Evolutionary conservation across 441 rosid species (phyloP).

Genomic region (Mallotus repandus): DNA sequence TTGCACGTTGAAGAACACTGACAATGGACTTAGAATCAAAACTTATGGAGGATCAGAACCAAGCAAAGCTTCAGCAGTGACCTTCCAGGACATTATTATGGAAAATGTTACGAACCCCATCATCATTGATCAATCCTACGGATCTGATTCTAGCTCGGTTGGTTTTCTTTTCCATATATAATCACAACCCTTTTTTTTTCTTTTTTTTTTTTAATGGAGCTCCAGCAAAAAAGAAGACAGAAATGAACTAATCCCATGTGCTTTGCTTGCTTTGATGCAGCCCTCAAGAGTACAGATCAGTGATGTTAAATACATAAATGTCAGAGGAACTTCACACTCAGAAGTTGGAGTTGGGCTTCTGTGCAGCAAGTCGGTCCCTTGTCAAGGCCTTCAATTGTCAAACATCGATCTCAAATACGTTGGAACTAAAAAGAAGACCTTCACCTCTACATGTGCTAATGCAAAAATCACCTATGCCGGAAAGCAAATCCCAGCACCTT

Average conservation of each 20-base stretch:
- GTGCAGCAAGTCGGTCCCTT: slow-evolving; percentile 53
- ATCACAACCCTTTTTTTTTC: too few species aligned
- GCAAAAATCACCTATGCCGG: slow-evolving; percentile 35
- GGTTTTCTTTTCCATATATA: slow-evolving; percentile 2
- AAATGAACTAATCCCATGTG: too few species aligned
- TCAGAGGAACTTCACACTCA: slow-evolving; percentile 49
- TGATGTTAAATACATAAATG: slow-evolving; percentile 43
- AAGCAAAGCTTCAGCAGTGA: slow-evolving; percentile 37
- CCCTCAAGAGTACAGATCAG: slow-evolving; percentile 53
- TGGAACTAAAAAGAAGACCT: slow-evolving; percentile 28
- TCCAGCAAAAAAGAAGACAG: too few species aligned
- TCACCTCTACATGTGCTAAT: slow-evolving; percentile 36
- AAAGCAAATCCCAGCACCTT: slow-evolving; percentile 47
- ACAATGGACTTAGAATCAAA: slow-evolving; percentile 73
- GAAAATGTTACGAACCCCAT: slow-evolving; percentile 55
- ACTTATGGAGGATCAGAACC: slow-evolving; percentile 53
- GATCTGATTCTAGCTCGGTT: slow-evolving; percentile 27
- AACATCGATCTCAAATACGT: slow-evolving; percentile 41
- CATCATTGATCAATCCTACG: slow-evolving; percentile 66
- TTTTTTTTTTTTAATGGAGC: neutral
- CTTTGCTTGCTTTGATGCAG: slow-evolving; percentile 18
- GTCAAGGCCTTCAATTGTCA: slow-evolving; percentile 33
- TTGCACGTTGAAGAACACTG: slow-evolving; percentile 44
- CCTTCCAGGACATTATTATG: slow-evolving; percentile 49
- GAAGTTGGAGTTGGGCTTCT: slow-evolving; percentile 37